A percentile compares a stretch with the other conserved stretches of the same genome.
Conservation (phyloP, 768 basidiomycete species). For the Guyanaporus albipodus region DNA sequence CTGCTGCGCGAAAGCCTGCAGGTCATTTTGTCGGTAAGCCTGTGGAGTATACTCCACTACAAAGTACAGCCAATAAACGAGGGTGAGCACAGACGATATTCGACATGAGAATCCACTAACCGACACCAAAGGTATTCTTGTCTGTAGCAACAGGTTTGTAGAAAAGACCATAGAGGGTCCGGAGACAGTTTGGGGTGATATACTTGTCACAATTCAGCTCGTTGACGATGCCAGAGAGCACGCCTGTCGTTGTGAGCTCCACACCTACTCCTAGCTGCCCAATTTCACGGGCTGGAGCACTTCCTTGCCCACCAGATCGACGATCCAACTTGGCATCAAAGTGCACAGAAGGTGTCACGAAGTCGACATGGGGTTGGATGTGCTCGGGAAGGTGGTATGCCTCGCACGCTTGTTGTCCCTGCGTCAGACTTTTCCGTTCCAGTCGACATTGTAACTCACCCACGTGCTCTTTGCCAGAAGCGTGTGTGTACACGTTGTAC, state of each 20-base stretch:
- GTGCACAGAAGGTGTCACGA: conserved; percentile 35
- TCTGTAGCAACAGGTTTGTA: conserved; percentile 22
- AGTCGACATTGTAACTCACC: conserved; percentile 12
- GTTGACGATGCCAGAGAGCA: conserved; percentile 7
- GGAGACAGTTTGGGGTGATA: conserved; percentile 32
- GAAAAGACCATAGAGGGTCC: conserved; percentile 23
- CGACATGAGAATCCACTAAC: conserved; percentile 10
- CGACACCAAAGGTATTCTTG: conserved; percentile 33
- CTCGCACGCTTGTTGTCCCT: conserved; percentile 24
- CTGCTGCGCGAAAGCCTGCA: conserved; percentile 31
- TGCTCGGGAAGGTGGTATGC: conserved; percentile 32
- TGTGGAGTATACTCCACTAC: conserved; percentile 35
- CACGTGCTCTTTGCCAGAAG: conserved; percentile 20
- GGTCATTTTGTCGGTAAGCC: conserved; percentile 27
- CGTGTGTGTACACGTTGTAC: conserved; percentile 31
- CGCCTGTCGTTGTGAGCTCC: conserved; percentile 14
- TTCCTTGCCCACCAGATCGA: conserved; percentile 11
- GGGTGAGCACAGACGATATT: not conserved
- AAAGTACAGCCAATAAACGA: not conserved
- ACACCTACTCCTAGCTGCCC: conserved; percentile 15
- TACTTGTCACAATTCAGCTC: conserved; percentile 22
- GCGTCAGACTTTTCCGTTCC: not conserved
- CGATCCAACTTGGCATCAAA: conserved; percentile 25
- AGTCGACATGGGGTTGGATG: conserved; percentile 31
- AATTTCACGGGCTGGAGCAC: conserved; percentile 5